Base-by-base conservation (phyloP, 306 rosid species). In the Astragalus membranaceus region DNA sequence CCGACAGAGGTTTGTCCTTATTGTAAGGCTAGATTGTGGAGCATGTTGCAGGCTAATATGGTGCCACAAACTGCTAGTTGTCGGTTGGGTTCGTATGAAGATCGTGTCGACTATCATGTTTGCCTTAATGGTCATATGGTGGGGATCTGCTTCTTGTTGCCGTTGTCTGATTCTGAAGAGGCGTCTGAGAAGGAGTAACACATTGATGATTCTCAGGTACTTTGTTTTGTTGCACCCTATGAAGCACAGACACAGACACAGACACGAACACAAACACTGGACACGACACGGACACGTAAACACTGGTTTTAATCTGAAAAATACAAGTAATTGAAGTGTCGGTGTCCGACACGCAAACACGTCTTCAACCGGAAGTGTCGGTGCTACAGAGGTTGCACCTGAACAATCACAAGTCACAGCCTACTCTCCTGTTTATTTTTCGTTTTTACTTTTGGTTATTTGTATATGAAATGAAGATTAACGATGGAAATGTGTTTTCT, bases 41-140 rank as follows among this genome's bases (percentile, higher is more conserved):
- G 86, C 87, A 91, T 94, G 99, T 74, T 83, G 73, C 96, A 91
- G 84, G 99, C 99, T 52, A 84, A 86, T 66, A 91, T 94, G 99
- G 87, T 94, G 56, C 96, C 99, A 2, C 96, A 75, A 72, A 91
- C 88, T 72, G 99, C 99, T 26, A 88, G 92, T 77, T 81, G 88
- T 75, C 84, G 96, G 79, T 80, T 94, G 89, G 97, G 83, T 49
- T 85, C 97, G 23, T 85, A 87, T 26, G 96, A 94, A 83, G 95
- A 91, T 68, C 75, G 86, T 32, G 80, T 94, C 0, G 97, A 94
- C 73, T 94, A 94, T 75, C 86, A 84, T 67, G 99, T 94, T 67
- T 94, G 99, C 79, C 96, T 94, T 60, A 91, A 94, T 14, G 99
- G 99, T 55, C 99, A 94, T 80, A 58, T 94, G 92, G 83, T 91